phyloP scores from a whole-genome alignment of 2,329 filamentous ascomycete species.

The Periconia sp. region DNA sequence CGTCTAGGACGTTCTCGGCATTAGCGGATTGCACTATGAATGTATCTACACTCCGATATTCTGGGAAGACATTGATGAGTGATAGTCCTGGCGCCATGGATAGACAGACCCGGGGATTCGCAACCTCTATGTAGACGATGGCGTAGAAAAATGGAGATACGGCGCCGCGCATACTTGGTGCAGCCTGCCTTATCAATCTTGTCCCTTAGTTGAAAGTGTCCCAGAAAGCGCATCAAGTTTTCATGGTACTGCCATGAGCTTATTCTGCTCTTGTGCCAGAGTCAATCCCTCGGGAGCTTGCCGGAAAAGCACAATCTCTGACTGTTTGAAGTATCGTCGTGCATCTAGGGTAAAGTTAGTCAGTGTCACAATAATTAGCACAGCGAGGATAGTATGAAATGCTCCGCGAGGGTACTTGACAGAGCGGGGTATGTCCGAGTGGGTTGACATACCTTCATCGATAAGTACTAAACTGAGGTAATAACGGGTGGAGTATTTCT shows the following conservation, averaged over 20 bases:
- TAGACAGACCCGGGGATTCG: too few relatives aligned
- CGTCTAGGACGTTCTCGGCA: slow-evolving; percentile 2
- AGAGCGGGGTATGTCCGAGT: neutral
- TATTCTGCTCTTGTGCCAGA: slow-evolving; percentile 56
- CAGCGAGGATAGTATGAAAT: too few relatives aligned
- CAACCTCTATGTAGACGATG: too few relatives aligned
- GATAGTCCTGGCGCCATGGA: neutral
- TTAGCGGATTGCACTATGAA: slow-evolving; percentile 12
- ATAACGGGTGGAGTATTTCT: slow-evolving; percentile 98
- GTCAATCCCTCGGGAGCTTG: slow-evolving; percentile 65
- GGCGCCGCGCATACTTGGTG: slow-evolving; percentile 10
- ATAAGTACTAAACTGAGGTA: slow-evolving; percentile 96
- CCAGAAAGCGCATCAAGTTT: too few relatives aligned
- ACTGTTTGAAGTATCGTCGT: slow-evolving; percentile 98
- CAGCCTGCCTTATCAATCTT: slow-evolving; percentile 7
- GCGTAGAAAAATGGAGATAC: slow-evolving; percentile 5
- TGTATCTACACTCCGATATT: slow-evolving; percentile 13
- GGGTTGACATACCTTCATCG: slow-evolving; percentile 72
- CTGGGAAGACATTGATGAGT: neutral
- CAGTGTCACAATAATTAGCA: too few relatives aligned
- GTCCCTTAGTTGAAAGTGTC: neutral
- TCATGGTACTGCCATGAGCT: slow-evolving; percentile 47
- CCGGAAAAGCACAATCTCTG: slow-evolving; percentile 94
- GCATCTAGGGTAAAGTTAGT: slow-evolving; percentile 68
- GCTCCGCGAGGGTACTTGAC: too few relatives aligned